phyloP scores from a whole-genome alignment of 495 filamentous ascomycete genomes.

The Penicillium angulare region DNA sequence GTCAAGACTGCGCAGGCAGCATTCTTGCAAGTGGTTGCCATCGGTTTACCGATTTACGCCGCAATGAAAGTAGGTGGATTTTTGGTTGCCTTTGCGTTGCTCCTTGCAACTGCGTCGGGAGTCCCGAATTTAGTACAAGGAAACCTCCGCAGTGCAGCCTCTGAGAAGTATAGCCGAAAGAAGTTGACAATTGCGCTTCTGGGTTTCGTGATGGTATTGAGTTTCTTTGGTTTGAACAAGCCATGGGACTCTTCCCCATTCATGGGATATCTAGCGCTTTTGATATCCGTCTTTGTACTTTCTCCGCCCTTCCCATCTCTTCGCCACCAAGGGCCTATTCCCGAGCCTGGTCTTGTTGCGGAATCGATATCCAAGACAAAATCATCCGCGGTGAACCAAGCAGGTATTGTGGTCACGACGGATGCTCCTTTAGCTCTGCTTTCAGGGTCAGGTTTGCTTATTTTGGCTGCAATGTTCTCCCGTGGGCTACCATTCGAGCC shows the following conservation, averaged over 20 bases:
- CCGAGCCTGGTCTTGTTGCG: conserved; percentile 28
- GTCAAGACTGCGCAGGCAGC: conserved; percentile 11
- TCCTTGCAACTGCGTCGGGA: conserved; percentile 45
- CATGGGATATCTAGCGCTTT: conserved; percentile 47
- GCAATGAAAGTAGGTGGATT: conserved; percentile 55
- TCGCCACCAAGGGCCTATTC: conserved; percentile 20
- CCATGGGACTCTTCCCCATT: conserved; percentile 31
- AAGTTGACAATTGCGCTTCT: conserved; percentile 29
- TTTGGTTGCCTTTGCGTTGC: conserved; percentile 48
- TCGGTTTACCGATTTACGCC: conserved; percentile 58
- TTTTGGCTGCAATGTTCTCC: conserved; percentile 21
- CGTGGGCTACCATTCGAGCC: conserved; percentile 19
- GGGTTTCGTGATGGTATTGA: conserved; percentile 22
- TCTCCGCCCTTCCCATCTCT: conserved; percentile 40
- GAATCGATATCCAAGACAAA: conserved; percentile 14
- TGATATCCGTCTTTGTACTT: conserved; percentile 41
- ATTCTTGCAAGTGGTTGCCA: conserved; percentile 27
- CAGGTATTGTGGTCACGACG: conserved; percentile 16
- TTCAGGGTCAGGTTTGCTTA: conserved; percentile 25
- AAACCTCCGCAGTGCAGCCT: conserved; percentile 4
- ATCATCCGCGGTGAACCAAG: conserved; percentile 9
- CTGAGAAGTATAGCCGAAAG: conserved; percentile 29
- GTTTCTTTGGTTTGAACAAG: conserved; percentile 35
- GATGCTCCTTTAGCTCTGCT: conserved; percentile 32
- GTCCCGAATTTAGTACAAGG: conserved; percentile 27